Percentiles rank a stretch among this genome's conserved stretches.
Conservation (phyloP, 1,284 basidiomycete genomes). For the Irpex lacteus region DNA sequence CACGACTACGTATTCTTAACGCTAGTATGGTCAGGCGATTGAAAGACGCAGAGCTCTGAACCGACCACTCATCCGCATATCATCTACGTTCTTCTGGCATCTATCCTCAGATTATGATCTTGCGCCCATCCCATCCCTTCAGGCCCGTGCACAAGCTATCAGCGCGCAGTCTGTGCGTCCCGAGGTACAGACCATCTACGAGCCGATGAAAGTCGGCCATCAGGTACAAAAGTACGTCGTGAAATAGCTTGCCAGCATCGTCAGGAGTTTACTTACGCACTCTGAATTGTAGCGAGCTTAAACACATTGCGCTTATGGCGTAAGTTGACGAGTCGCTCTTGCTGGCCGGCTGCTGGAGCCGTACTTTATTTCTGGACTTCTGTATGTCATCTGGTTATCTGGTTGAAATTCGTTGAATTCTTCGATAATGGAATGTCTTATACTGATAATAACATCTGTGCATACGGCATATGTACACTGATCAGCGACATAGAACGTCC, state of each 20-base stretch:
- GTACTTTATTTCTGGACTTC: too few species aligned
- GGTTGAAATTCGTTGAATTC: too few species aligned
- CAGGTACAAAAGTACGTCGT: conserved; percentile 76
- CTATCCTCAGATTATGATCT: conserved; percentile 83
- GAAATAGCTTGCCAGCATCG: not conserved
- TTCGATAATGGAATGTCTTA: too few species aligned
- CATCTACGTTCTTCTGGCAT: conserved; percentile 94
- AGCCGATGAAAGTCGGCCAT: conserved; percentile 81
- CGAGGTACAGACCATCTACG: conserved; percentile 51
- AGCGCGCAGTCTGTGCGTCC: conserved; percentile 35
- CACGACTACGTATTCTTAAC: too few species aligned
- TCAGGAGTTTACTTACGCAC: conserved; percentile 3
- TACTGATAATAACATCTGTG: too few species aligned
- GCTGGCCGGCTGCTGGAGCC: too few species aligned
- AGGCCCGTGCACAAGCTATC: conserved; percentile 40
- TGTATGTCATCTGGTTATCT: too few species aligned
- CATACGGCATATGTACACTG: too few species aligned
- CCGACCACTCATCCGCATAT: conserved; percentile 87
- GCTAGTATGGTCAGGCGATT: conserved; percentile 68
- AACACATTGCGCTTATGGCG: conserved; percentile 76
- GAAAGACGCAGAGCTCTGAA: conserved; percentile 52
- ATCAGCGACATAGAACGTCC: too few species aligned
- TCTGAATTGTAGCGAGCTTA: conserved; percentile 60
- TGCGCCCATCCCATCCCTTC: conserved; percentile 57
- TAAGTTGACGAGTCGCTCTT: conserved; percentile 10